Conservation (phyloP, 2,329 filamentous ascomycete species). For the Fusarium dimerum region DNA sequence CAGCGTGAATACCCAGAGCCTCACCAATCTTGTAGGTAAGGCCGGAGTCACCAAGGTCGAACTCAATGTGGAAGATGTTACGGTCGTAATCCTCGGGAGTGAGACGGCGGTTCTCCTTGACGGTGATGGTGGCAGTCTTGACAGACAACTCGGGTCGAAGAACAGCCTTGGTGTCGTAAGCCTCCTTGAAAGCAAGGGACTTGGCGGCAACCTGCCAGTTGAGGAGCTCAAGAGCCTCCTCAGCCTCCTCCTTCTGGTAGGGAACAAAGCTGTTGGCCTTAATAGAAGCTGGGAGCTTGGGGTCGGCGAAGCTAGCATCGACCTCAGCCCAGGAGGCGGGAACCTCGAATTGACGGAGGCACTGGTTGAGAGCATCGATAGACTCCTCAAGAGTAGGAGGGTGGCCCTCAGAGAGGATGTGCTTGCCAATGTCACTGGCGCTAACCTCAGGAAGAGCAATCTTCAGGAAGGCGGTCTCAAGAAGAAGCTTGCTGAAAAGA, state of each 20-base stretch:
- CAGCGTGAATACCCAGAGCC: slow-evolving; percentile 91
- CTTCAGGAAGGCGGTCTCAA: slow-evolving; percentile 82
- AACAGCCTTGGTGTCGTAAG: slow-evolving; percentile 70
- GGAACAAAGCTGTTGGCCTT: slow-evolving; percentile 79
- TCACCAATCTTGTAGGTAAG: slow-evolving; percentile 97
- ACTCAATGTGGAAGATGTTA: slow-evolving; percentile 99
- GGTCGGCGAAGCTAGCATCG: slow-evolving; percentile 51
- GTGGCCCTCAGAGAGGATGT: slow-evolving; percentile 60
- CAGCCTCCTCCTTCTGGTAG: slow-evolving; percentile 75
- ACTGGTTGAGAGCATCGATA: slow-evolving; percentile 67
- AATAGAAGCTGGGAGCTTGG: slow-evolving; percentile 62
- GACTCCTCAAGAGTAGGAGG: slow-evolving; percentile 52
- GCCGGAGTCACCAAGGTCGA: slow-evolving; percentile 87
- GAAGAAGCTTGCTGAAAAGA: slow-evolving; percentile 65
- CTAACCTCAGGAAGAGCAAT: slow-evolving; percentile 69
- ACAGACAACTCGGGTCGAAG: slow-evolving; percentile 84
- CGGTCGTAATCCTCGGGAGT: slow-evolving; percentile 89
- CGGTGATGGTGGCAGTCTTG: slow-evolving; percentile 83
- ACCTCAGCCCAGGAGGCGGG: slow-evolving; percentile 79
- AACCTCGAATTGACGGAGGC: slow-evolving; percentile 72
- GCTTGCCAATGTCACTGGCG: slow-evolving; percentile 63
- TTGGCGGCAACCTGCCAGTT: slow-evolving; percentile 86
- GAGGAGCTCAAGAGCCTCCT: slow-evolving; percentile 65
- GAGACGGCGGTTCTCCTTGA: slow-evolving; percentile 93
- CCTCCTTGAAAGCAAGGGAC: slow-evolving; percentile 91